phyloP scores from a whole-genome alignment of 73 alveolate genomes.

The Uronychia setigera region DNA sequence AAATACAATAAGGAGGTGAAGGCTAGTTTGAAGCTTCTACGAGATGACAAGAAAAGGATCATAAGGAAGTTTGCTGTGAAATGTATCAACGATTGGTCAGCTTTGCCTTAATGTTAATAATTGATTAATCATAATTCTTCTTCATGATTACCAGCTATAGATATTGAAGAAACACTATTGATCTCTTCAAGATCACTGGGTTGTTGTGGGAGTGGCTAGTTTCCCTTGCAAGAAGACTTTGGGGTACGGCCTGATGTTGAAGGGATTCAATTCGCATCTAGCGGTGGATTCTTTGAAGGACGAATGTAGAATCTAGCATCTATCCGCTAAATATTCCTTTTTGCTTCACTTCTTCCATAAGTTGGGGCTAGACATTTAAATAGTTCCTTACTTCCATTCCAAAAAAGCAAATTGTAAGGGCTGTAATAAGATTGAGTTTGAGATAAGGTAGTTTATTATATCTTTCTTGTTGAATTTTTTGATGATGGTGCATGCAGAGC shows the following conservation, averaged over 20 bases:
- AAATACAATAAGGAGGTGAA: background rate
- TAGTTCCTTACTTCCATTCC: background rate
- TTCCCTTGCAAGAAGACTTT: no score
- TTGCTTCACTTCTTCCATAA: background rate
- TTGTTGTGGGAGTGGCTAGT: no score
- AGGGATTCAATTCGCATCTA: no score
- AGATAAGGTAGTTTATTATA: background rate
- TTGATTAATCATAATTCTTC: no score
- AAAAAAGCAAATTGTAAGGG: background rate
- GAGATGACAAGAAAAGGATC: conserved; percentile 35
- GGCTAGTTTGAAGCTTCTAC: background rate
- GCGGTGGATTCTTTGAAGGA: background rate
- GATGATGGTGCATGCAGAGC: background rate
- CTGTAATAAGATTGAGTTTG: background rate
- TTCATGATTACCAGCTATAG: no score
- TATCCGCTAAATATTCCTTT: background rate
- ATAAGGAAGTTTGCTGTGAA: conserved; percentile 56
- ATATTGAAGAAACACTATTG: no score
- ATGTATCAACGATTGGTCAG: conserved; percentile 50
- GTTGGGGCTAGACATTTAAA: background rate
- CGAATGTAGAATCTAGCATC: background rate
- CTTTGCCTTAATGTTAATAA: no score
- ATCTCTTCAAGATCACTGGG: no score
- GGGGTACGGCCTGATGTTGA: no score
- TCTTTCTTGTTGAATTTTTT: background rate